These are phyloP conservation scores for Euphorbia peplus DNA, from an alignment of 345 rosid species.

Conservation along the genomic window DNA sequence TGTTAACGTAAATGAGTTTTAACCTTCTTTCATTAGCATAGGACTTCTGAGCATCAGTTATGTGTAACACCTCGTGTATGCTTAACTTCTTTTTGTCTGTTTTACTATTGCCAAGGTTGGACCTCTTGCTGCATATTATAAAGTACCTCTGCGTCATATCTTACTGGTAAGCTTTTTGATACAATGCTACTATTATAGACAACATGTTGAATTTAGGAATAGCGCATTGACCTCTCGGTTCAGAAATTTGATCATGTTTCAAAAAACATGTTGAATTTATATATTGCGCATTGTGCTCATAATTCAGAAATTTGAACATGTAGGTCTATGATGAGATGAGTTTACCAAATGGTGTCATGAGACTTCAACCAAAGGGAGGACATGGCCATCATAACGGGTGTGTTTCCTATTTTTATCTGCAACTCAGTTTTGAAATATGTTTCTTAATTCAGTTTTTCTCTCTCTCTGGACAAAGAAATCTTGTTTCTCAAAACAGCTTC, in stretches of 20 bases:
- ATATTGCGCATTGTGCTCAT: background rate
- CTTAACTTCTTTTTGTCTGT: slow-evolving; percentile 9
- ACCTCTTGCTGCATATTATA: slow-evolving; percentile 86
- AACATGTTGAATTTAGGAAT: background rate
- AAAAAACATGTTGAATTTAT: background rate
- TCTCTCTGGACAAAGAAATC: background rate
- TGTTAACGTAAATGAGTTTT: background rate
- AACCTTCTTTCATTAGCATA: background rate
- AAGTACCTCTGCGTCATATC: slow-evolving; percentile 84
- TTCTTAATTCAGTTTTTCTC: background rate
- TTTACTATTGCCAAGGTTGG: slow-evolving; percentile 57
- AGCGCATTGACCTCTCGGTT: background rate
- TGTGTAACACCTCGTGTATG: background rate
- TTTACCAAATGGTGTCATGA: slow-evolving; percentile 83
- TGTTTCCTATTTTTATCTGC: slow-evolving; percentile 2
- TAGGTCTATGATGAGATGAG: slow-evolving; percentile 88
- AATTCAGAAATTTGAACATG: slow-evolving; percentile 14
- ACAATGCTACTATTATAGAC: background rate
- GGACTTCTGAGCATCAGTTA: background rate
- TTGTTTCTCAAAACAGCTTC: background rate
- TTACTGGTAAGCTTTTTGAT: slow-evolving; percentile 47
- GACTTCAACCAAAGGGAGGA: slow-evolving; percentile 85
- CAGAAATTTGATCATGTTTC: too few species aligned
- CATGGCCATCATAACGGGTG: slow-evolving; percentile 94
- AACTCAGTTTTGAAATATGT: background rate